These are phyloP conservation scores for Paracoccidioides brasiliensis DNA, from an alignment of 2,329 filamentous ascomycete genomes.

Conservation along the genomic window DNA sequence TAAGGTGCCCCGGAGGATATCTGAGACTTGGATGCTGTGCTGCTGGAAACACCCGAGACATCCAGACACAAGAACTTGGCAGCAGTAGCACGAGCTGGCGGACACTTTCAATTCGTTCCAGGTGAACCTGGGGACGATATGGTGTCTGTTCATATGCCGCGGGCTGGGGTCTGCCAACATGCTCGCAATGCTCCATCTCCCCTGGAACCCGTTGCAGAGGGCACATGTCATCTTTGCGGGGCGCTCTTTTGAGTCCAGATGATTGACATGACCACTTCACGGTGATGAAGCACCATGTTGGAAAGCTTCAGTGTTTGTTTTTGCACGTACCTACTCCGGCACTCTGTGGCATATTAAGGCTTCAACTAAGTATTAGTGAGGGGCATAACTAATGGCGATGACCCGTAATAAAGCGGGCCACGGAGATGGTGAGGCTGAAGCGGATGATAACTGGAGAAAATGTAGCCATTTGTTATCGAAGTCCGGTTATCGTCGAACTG, in stretches of 20 bases:
- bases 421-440: no score
- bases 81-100: not conserved
- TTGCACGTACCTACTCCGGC: no score
- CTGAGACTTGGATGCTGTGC: not conserved
- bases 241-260: not conserved
- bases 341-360: no score
- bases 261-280: not conserved
- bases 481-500: no score
- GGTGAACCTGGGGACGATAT: not conserved
- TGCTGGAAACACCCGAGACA: not conserved
- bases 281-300: no score
- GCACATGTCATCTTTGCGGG: not conserved
- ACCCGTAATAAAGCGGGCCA: no score
- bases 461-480: no score
- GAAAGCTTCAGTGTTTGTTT: no score
- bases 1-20: not conserved
- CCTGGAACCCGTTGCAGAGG: not conserved
- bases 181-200: not conserved
- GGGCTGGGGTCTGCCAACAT: not conserved
- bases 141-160: not conserved
- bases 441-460: no score
- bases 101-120: not conserved
- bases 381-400: no score
- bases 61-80: not conserved
- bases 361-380: no score